Percentiles rank a stretch among this genome's conserved stretches.
Conservation (phyloP, 2,329 filamentous ascomycete genomes). For the Aspergillus felis region DNA sequence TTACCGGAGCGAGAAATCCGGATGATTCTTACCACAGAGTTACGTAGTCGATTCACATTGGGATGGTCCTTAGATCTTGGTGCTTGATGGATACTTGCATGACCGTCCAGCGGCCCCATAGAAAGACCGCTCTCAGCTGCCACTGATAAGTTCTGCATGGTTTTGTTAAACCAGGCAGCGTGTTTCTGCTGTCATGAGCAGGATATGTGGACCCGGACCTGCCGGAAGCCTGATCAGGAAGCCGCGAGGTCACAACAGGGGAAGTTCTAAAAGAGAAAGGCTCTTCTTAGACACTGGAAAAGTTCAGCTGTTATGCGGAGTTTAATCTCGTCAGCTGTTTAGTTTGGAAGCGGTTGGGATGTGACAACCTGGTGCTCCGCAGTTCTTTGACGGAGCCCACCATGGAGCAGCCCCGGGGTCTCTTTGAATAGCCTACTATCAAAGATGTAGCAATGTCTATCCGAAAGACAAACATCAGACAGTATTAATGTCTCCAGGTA, state of each 20-base stretch:
- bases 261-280: neutral
- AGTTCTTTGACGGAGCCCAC: neutral
- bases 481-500: neutral
- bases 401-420: neutral
- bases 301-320: neutral
- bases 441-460: neutral
- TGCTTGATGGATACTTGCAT: conserved; percentile 2
- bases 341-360: neutral
- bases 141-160: conserved; percentile 14
- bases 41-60: conserved; percentile 12
- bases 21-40: conserved; percentile 18
- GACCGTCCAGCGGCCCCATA: conserved; percentile 7
- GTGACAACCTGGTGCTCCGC: neutral
- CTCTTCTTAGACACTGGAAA: neutral
- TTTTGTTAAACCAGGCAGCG: neutral
- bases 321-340: neutral
- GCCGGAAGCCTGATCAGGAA: neutral
- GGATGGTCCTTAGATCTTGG: conserved; percentile 5
- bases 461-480: neutral
- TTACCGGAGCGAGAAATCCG: neutral
- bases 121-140: conserved; percentile 1
- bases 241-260: neutral
- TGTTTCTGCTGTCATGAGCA: neutral
- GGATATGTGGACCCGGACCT: neutral
- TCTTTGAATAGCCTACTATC: neutral